A percentile compares a stretch with the other conserved stretches of the same genome.
Evolutionary conservation across 2,329 filamentous ascomycete species (phyloP).

Genomic region (Penicillium sp.): DNA sequence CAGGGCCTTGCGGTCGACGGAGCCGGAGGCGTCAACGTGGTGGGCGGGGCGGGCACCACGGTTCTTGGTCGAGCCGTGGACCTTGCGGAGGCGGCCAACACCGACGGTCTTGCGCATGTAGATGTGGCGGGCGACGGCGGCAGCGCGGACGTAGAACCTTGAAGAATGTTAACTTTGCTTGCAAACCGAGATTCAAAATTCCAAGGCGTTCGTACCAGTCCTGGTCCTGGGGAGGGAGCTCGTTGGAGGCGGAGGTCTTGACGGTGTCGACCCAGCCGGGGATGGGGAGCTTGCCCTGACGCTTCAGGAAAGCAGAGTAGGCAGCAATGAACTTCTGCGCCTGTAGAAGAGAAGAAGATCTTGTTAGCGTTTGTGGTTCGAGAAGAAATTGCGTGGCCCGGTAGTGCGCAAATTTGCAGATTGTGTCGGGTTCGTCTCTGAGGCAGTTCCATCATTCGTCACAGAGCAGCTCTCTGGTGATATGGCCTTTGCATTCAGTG

Average conservation of each 20-base stretch:
- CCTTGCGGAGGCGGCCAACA: constrained; percentile 95
- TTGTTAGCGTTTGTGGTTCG: constrained; percentile 18
- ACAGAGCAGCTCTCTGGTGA: constrained; percentile 7
- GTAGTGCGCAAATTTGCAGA: constrained; percentile 18
- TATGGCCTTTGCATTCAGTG: background rate
- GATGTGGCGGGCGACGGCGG: constrained; percentile 94
- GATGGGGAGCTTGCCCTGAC: constrained; percentile 68
- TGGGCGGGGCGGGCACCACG: constrained; percentile 85
- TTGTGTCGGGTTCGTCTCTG: constrained; percentile 20
- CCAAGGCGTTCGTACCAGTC: constrained; percentile 77
- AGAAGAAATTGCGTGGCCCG: constrained; percentile 8
- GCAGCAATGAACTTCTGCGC: constrained; percentile 67
- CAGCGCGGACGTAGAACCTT: constrained; percentile 78
- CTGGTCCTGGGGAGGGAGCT: constrained; percentile 95
- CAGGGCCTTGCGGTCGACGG: constrained; percentile 95
- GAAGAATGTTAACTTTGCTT: constrained; percentile 8
- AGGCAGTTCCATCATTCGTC: constrained; percentile 15
- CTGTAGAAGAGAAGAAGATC: constrained; percentile 35
- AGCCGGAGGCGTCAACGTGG: constrained; percentile 93
- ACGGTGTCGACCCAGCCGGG: constrained; percentile 90
- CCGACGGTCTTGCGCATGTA: constrained; percentile 99
- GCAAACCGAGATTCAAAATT: background rate
- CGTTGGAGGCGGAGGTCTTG: constrained; percentile 95
- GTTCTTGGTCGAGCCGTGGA: constrained; percentile 96
- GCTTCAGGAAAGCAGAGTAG: constrained; percentile 69